Evolutionary conservation across 257 asterid genomes (phyloP).

Genomic region (Solanum arcanum): DNA sequence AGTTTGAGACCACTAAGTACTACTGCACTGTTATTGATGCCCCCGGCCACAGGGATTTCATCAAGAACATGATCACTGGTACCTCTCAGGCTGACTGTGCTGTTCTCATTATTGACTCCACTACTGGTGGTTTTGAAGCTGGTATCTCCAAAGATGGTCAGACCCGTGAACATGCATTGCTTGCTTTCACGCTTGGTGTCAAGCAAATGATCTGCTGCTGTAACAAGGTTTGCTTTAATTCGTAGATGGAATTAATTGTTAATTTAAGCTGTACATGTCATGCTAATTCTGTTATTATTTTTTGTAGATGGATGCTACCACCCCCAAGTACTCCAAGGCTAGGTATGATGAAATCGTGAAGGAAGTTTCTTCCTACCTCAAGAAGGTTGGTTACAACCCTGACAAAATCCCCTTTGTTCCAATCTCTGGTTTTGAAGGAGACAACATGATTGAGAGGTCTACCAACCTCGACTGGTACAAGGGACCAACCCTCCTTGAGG

Average conservation of each 20-base stretch:
- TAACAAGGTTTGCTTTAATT: slow-evolving; percentile 35
- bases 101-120: slow-evolving; percentile 68
- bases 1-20: slow-evolving; percentile 76
- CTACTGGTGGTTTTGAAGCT: slow-evolving; percentile 87
- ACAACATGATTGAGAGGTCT: not conserved
- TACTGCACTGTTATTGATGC: slow-evolving; percentile 89
- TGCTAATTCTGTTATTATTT: not conserved
- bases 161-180: slow-evolving; percentile 79
- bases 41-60: slow-evolving; percentile 79
- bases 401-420: not conserved
- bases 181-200: slow-evolving; percentile 78
- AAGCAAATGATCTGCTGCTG: slow-evolving; percentile 82
- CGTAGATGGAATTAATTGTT: not conserved
- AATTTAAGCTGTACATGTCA: not conserved
- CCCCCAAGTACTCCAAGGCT: not conserved
- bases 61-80: slow-evolving; percentile 80
- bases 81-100: slow-evolving; percentile 89
- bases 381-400: not conserved
- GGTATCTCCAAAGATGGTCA: slow-evolving; percentile 84
- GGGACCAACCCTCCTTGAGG: not conserved
- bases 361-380: not conserved
- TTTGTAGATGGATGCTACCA: not conserved
- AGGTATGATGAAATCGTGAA: not conserved
- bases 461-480: not conserved
- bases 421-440: not conserved